Base-by-base conservation (phyloP, 78 protist species). In the Dictyostelium capitatum region DNA sequence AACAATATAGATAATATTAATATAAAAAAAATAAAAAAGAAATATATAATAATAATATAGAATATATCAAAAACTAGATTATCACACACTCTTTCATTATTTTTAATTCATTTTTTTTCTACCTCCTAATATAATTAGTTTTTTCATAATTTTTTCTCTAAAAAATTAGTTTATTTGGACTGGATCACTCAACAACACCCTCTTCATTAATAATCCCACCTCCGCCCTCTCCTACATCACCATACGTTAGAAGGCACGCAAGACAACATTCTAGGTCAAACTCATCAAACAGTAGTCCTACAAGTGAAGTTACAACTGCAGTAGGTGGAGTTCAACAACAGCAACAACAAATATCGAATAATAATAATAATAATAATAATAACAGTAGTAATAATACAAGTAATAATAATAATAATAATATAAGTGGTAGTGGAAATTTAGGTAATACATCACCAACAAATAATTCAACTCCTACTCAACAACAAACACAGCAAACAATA, bases 171-270 rank as follows among this genome's bases (percentile, higher is more conserved):
- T 41, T 80, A 28, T 64, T 51, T 28, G 83, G 83, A 57, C 91
- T 84, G 91, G 91, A 84, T 84, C 82, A 37, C 82, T 14, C 46
- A 62, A 73, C 91, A 84, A 50, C 64, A 74, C 15, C 57, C 37
- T 37, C 80, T 19, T 82, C 89, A 17, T 57, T 84, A 72, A 84
- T 30, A n/a, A 56, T 84, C 23, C 91, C 91, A 25, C 91, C 91
- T 17, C 91, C 91, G 28, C 91, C 91, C 7, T 84, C 91, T n/a
- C 80, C 91, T n/a, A 46, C 91, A 10, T 84, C 91, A 47, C 91
- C 91, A 1, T 84, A 74, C 46, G 59, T 74, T 54, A 30, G 91
- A 20, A 72, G 91, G 59, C 91, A 84, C 69, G 51, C 50, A 30
- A 28, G 91, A 57, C 91, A 84, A 46, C 91, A 84, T 28, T 84